Conservation (phyloP, 345 rosid genomes). For the rapeseed (Brassica napus) region Da-Ae NC_063452.1:27477001-27477500, state of each 20-base stretch:
- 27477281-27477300: slow-evolving; percentile 19
- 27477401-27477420: slow-evolving; percentile 34
- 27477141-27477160: background rate
- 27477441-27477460: slow-evolving; percentile 32
- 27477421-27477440: slow-evolving; percentile 19
- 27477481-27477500: slow-evolving; percentile 1
- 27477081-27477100: background rate
- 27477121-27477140: slow-evolving; percentile 22
- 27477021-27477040: background rate
- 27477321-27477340: slow-evolving; percentile 30
- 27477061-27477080: slow-evolving; percentile 24
- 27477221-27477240: slow-evolving; percentile 3
- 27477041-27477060: slow-evolving; percentile 24
- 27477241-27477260: slow-evolving; percentile 26
- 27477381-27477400: background rate
- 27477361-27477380: background rate
- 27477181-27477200: slow-evolving; percentile 33
- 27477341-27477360: background rate
- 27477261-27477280: slow-evolving; percentile 22
- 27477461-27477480: background rate
- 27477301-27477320: slow-evolving; percentile 12
- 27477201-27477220: slow-evolving; percentile 6
- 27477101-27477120: background rate
- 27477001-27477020: slow-evolving; percentile 12
- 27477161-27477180: background rate